Base-by-base conservation (phyloP, 208 protist species). In the Crithidia sp. region DNA sequence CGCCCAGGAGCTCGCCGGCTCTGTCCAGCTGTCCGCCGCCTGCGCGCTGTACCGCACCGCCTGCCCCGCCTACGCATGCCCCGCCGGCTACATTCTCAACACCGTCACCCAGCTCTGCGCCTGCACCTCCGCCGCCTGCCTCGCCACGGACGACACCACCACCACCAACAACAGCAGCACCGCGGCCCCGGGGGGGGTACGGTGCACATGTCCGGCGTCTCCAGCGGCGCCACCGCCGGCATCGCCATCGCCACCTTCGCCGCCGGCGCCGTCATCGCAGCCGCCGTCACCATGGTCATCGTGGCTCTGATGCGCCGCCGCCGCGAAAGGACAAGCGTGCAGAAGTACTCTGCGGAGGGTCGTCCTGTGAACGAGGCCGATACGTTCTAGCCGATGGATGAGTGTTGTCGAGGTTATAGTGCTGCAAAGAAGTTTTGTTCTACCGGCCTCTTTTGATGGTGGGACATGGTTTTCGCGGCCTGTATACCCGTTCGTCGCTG, bases 21-120 rank as follows among this genome's bases (percentile, higher is more conserved):
- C 44, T 8, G 44, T 52, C 28, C 41, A 10, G 58, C 58, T 74
- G 36, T 66, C 68, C 16, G 39, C 17, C 58, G 17, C 68, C 49
- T 74, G 68, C 58, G 17, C 5, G 58, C 49, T 55, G 39, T 74
- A 74, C 68, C 68, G 68, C 59, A 16, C 58, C 10, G 36, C 28
- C n/a, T 74, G 68, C 68, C 68, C 68, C 49, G 37, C 58, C n/a
- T 52, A 74, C 28, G 13, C 68, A 19, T 74, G 68, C 39, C 37
- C 19, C 49, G 49, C 68, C 37, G 59, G 40, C 58, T 74, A 67
- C 68, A 59, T 74, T 7, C 36, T 65, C 39, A 19, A 61, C 47
- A 59, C 59, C 7, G 7, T n/a, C 47, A 64, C 7, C 8, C 14
- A 5, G 59, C 49, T n/a, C 40, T 66, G 68, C 59, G 56, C 47